Evolutionary conservation across 148 eudicot species (phyloP), one percentile per base, ranked within the genome.

Genomic region (Arctostaphylos glauca): DNA sequence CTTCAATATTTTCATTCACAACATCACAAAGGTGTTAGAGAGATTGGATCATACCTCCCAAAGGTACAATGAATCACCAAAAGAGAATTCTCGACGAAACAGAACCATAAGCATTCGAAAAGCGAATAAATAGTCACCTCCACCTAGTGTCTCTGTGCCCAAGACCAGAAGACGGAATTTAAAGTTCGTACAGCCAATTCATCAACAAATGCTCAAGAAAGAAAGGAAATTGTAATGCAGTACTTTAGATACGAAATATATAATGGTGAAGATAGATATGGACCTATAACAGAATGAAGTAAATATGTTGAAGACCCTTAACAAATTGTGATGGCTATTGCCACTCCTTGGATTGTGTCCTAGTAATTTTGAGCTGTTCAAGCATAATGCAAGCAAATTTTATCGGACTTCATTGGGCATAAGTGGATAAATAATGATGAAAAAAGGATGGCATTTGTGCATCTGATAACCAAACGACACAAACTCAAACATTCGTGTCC

Each of bases 101-200:
- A 96, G 90, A 84, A 96, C 99, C 99, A 96, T 96, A 60, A 96
- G 98, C 99, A 96, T 96, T 54, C 99, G 89, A 84, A 96, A 86
- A 86, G 99, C 99, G 87, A 96, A 96, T 47, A 96, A 87, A 86
- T 96, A 96, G 82, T 96, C 97, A 71, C 99, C 99, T 73, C 97
- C 98, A 54, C 99, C 99, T 41, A 96, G 87, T 79, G 88, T 87
- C 74, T 96, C 99, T 96, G 98, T 77, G 80, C 50, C 87, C 85
- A 84, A 84, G 67, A 86, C 49, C 53, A 87, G 46, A 84, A 82
- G 50, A 60, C 41, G 62, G 43, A 58, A 6, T 41, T 54, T 48
- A 41, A 44, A 44, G 44, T 38, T 43, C 76, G 60, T 44, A 79
- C 21, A 43, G 50, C 41, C n/a, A 83, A 44, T 62, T 53, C 21